These are phyloP conservation scores for Epichloe amarillans DNA, from an alignment of 2,329 filamentous ascomycete genomes.

Conservation along the genomic window DNA sequence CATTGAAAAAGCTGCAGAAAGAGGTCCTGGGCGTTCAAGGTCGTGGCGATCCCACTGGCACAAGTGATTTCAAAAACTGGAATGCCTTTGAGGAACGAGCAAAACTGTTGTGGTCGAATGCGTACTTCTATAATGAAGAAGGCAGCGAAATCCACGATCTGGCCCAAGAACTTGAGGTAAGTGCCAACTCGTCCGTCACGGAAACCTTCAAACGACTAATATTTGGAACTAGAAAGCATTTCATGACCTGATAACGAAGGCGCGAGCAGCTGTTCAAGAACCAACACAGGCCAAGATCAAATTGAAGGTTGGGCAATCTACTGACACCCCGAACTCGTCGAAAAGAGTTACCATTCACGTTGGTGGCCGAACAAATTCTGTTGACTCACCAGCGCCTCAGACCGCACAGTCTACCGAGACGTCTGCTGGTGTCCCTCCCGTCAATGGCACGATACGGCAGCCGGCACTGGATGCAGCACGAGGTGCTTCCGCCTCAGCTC, in stretches of 20 bases:
- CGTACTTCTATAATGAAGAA: constrained; percentile 82
- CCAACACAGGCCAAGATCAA: constrained; percentile 67
- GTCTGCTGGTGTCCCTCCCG: constrained; percentile 9
- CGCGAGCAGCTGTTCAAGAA: constrained; percentile 59
- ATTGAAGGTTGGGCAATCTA: constrained; percentile 49
- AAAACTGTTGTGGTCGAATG: constrained; percentile 76
- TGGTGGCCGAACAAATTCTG: constrained; percentile 42
- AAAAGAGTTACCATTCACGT: constrained; percentile 64
- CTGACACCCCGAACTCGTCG: constrained; percentile 29
- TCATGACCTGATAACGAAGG: constrained; percentile 52
- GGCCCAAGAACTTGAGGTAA: constrained; percentile 67
- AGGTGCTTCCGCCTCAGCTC: constrained; percentile 24
- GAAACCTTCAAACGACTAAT: constrained; percentile 1
- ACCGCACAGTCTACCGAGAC: constrained; percentile 13
- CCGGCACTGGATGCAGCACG: constrained; percentile 24
- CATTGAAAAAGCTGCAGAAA: constrained; percentile 65
- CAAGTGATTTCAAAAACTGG: constrained; percentile 69
- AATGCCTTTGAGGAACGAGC: constrained; percentile 66
- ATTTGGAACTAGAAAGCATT: constrained; percentile 49
- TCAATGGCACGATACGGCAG: constrained; percentile 14
- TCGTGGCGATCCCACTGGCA: constrained; percentile 47
- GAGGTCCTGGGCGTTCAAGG: constrained; percentile 60
- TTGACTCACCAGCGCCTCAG: constrained; percentile 37
- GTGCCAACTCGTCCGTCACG: background rate
- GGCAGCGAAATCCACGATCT: constrained; percentile 71